Evolutionary conservation across 2,329 filamentous ascomycete genomes (phyloP), one percentile per base, ranked within the genome.

Genomic region (Onygenales sp.): DNA sequence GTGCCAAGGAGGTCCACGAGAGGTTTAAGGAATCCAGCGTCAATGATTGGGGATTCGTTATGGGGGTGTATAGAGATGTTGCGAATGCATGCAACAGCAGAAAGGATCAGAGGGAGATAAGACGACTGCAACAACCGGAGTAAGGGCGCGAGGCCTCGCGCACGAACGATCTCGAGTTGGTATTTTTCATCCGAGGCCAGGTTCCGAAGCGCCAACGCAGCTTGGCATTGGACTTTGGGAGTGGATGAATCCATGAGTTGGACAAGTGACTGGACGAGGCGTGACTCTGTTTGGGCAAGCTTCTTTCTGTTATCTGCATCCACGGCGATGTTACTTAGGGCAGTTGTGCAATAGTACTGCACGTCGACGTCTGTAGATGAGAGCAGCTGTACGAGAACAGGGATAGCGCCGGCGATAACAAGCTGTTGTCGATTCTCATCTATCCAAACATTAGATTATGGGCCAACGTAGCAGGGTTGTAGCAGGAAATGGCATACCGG

Each of bases 341-440:
- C 93, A 4, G 93, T 98, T 14, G 93, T 98, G 75, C 93, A 98
- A 74, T 98, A 98, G 73, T 98, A 98, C 74, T 98, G 93, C 35
- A 98, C 93, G 67, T 98, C 93, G 60, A 96, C 91, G 66, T 98
- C 93, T 55, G 86, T 77, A 31, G 93, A 97, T 7, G 89, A 90
- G 45, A 98, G 84, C 27, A 98, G 83, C 66, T 96, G 90, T 42
- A 98, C 93, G 31, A 98, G 83, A 7, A 98, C 92, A 5, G 93
- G 93, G 60, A 98, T 96, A n/a, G 93, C 93, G 58, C 92, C 92
- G 45, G 93, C 93, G 61, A 94, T 94, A 60, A 98, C 93, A 32
- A 98, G 85, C 70, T 98, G 91, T 72, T 97, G 90, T 61, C 93
- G 84, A 71, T 98, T 98, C 71, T 98, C 93, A 69, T 97, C 93